phyloP scores from a whole-genome alignment of 2,329 filamentous ascomycete genomes.

The Pyrenophora seminiperda region DNA sequence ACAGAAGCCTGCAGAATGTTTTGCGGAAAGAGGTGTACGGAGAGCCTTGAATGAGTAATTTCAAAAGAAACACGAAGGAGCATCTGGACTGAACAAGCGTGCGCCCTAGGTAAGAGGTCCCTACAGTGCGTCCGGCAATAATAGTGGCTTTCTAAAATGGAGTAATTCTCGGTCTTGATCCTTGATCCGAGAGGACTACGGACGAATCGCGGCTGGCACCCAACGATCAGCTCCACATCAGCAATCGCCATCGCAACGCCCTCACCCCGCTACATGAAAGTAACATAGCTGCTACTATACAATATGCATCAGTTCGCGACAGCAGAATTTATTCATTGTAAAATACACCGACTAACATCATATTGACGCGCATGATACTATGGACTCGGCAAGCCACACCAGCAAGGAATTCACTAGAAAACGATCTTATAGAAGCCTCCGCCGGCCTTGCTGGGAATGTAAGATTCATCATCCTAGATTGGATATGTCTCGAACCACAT shows the following conservation, averaged over 20 bases:
- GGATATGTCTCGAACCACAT: not conserved
- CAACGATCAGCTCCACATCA: constrained; percentile 25
- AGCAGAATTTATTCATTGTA: constrained; percentile 1
- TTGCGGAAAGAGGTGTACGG: not conserved
- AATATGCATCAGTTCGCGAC: constrained; percentile 22
- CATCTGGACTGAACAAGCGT: not conserved
- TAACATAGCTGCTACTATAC: constrained; percentile 28
- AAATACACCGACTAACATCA: not conserved
- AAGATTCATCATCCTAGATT: constrained; percentile 18
- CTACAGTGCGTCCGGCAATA: not conserved
- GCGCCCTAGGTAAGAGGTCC: not conserved
- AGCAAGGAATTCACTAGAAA: constrained; percentile 29
- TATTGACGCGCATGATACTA: constrained; percentile 8
- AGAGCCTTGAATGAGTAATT: too few species aligned
- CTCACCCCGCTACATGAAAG: constrained; percentile 43
- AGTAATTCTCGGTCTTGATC: constrained; percentile 13
- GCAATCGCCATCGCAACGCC: constrained; percentile 35
- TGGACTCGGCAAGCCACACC: constrained; percentile 27
- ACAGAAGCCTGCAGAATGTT: not conserved
- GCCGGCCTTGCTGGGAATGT: constrained; percentile 46
- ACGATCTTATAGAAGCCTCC: constrained; percentile 33
- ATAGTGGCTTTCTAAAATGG: constrained; percentile 4
- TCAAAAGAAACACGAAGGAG: too few species aligned
- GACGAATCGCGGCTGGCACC: constrained; percentile 40
- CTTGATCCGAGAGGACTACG: constrained; percentile 16